A percentile compares a stretch with the other conserved stretches of the same genome.
phyloP scores from a whole-genome alignment of 306 rosid genomes.

The Begonia masoniana region DNA sequence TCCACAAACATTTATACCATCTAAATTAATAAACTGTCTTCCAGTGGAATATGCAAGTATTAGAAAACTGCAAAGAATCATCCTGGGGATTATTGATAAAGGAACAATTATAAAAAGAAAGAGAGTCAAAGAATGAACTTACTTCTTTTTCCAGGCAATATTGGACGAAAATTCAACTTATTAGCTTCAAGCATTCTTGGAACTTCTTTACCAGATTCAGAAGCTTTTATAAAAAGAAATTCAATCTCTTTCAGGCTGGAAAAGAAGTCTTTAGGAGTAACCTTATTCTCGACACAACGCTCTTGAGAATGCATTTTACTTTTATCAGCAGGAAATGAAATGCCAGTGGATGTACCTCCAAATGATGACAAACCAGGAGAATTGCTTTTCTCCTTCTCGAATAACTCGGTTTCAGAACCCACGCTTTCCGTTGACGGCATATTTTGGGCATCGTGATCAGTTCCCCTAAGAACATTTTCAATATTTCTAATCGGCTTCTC shows the following conservation, averaged over 20 bases:
- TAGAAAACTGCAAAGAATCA: too few relatives aligned
- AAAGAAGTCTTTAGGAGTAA: constrained; percentile 60
- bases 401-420: constrained; percentile 37
- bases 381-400: constrained; percentile 33
- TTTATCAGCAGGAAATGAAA: constrained; percentile 28
- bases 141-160: constrained; percentile 59
- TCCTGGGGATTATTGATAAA: too few relatives aligned
- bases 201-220: constrained; percentile 78
- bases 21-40: too few relatives aligned
- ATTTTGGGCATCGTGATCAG: constrained; percentile 28
- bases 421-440: constrained; percentile 26
- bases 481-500: constrained; percentile 55
- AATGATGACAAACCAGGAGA: constrained; percentile 43
- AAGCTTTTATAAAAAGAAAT: constrained; percentile 57
- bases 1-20: too few relatives aligned
- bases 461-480: constrained; percentile 59
- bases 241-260: constrained; percentile 76
- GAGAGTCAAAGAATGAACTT: constrained; percentile 24
- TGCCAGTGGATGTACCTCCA: constrained; percentile 20
- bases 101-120: not conserved
- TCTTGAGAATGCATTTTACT: constrained; percentile 32
- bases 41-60: too few relatives aligned
- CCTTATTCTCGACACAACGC: constrained; percentile 38
- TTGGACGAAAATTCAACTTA: constrained; percentile 80
- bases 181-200: constrained; percentile 99